Conservation (phyloP, 116 monocot genomes). For the Dioscorea cayenensis region DNA sequence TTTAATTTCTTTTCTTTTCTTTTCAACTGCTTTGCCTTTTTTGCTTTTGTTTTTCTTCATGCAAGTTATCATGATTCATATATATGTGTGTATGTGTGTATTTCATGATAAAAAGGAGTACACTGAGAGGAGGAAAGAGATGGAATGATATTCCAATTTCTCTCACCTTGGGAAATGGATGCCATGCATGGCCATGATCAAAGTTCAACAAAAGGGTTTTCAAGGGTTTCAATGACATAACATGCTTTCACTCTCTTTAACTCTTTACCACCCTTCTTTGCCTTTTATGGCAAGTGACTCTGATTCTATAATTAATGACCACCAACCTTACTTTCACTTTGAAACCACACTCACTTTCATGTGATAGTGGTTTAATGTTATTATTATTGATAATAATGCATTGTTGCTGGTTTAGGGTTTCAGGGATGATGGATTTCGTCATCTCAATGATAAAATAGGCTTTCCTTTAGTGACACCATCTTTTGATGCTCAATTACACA, state of each 20-base stretch:
- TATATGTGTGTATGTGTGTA: background rate
- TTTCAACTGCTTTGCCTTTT: slow-evolving; percentile 25
- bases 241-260: slow-evolving; percentile 31
- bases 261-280: slow-evolving; percentile 11
- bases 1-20: slow-evolving; percentile 9
- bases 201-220: slow-evolving; percentile 15
- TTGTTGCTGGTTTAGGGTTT: background rate
- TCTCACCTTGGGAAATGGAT: slow-evolving; percentile 47
- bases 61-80: background rate
- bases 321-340: background rate
- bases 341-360: slow-evolving; percentile 1
- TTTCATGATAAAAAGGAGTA: slow-evolving; percentile 47
- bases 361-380: no score
- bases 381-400: background rate
- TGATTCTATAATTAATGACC: slow-evolving; percentile 14
- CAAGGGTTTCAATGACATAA: slow-evolving; percentile 23
- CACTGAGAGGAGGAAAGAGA: slow-evolving; percentile 17
- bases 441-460: background rate
- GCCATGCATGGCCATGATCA: slow-evolving; percentile 45
- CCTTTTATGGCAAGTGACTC: slow-evolving; percentile 22
- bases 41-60: slow-evolving; percentile 21
- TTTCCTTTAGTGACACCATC: background rate
- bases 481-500: slow-evolving; percentile 1
- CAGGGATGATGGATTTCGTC: background rate
- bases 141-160: slow-evolving; percentile 15